phyloP scores from a whole-genome alignment of 768 basidiomycete species.

The Psilocybe sp. region DNA sequence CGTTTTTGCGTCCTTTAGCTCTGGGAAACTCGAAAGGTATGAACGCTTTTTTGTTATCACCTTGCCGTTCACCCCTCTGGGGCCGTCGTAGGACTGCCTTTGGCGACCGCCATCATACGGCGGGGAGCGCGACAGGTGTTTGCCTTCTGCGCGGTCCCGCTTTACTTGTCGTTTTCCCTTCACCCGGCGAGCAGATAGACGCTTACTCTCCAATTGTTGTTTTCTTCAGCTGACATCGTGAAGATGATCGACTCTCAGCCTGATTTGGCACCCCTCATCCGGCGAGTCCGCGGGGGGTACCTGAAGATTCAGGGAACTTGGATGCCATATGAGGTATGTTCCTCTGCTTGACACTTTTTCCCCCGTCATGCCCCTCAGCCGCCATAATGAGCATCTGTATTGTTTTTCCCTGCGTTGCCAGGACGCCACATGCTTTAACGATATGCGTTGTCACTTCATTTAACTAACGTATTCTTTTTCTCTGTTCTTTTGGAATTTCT shows the following conservation, averaged over 20 bases:
- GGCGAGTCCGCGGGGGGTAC: slow-evolving; percentile 83
- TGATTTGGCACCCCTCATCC: slow-evolving; percentile 77
- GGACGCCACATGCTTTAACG: slow-evolving; percentile 1
- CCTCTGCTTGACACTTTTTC: neutral
- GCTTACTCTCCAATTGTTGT: neutral
- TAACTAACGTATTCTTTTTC: slow-evolving; percentile 5
- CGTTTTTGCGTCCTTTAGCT: slow-evolving; percentile 38
- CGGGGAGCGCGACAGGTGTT: no score
- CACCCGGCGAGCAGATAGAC: no score
- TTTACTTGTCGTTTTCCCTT: no score
- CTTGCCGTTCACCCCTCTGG: neutral
- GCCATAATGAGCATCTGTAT: no score
- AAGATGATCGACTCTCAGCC: slow-evolving; percentile 92
- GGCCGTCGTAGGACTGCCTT: neutral
- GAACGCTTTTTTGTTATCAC: neutral
- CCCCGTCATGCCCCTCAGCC: no score
- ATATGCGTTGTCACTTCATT: slow-evolving; percentile 9
- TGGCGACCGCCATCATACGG: no score
- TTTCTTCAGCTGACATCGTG: slow-evolving; percentile 76
- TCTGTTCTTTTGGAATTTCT: no score
- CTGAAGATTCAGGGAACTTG: slow-evolving; percentile 92
- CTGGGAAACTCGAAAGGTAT: slow-evolving; percentile 87
- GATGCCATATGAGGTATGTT: slow-evolving; percentile 84
- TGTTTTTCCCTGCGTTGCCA: no score
- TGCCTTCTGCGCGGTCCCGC: no score